Base-by-base conservation (phyloP, 768 basidiomycete genomes). In the Russula griseocarnosa region DNA sequence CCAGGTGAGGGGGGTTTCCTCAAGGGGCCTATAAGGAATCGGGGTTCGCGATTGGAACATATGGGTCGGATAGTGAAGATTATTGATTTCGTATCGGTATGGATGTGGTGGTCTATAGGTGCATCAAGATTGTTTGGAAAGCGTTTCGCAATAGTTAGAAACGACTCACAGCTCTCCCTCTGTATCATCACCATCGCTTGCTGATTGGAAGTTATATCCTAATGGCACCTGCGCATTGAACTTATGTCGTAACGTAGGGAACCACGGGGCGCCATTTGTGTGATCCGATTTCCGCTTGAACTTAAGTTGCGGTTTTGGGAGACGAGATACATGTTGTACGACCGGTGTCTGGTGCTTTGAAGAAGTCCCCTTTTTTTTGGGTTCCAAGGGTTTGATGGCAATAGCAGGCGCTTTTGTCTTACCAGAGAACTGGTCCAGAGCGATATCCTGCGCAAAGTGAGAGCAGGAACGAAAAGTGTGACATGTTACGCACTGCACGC, bases 201-300 rank as follows among this genome's bases (percentile, higher is more conserved):
- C 70, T 47, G 78, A 73, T 13, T 72, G 76, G 58, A 79, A 81
- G 47, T 78, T 72, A 70, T 88, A 83, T 16, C 88, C 88, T n/a
- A 94, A 77, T 1, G 93, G 92, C 0, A 94, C 87, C 73, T 86
- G 81, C 3, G 92, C 88, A 71, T 95, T 87, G 73, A 85, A 88
- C 75, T 97, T 98, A 69, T 85, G 83, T 0, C 81, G 73, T 20
- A 97, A 78, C 3, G 79, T 76, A 0, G 93, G 90, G 62, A 79
- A 79, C 85, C 91, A 95, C 0, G 83, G 78, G 3, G 79, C 68
- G 28, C 75, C 69, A 60, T 83, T 79, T 26, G 73, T 76, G 69
- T 92, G 93, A 71, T 87, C 80, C 9, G 77, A 75, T 53, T 79
- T 79, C 28, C 76, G 74, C 61, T 79, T 83, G 77, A 98, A 98